Evolutionary conservation across 805 yeast genomes (phyloP).

Genomic region (Lipomyces yamadae): DNA sequence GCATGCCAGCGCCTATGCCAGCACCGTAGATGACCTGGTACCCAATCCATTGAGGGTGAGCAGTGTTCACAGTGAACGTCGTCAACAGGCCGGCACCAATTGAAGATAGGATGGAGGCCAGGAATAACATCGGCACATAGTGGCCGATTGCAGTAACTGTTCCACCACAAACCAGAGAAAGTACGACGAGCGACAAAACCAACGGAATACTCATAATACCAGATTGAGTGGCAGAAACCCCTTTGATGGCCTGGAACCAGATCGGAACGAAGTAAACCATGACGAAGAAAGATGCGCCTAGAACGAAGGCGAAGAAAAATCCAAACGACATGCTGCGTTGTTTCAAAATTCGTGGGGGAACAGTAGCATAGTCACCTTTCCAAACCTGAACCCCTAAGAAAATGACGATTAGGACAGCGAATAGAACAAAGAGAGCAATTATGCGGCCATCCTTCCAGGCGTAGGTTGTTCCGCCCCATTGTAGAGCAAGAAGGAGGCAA

Average conservation of each 20-base stretch:
- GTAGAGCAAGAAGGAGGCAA: slow-evolving; percentile 47
- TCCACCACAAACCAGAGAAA: slow-evolving; percentile 53
- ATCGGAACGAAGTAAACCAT: slow-evolving; percentile 55
- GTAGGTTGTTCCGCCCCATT: slow-evolving; percentile 22
- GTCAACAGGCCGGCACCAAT: slow-evolving; percentile 54
- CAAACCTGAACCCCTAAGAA: slow-evolving; percentile 59
- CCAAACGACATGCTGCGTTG: slow-evolving; percentile 47
- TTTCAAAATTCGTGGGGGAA: slow-evolving; percentile 55
- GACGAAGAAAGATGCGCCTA: slow-evolving; percentile 56
- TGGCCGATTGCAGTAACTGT: slow-evolving; percentile 50
- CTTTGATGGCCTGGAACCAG: slow-evolving; percentile 55
- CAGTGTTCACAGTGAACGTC: slow-evolving; percentile 51
- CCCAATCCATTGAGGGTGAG: slow-evolving; percentile 50
- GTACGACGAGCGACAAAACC: slow-evolving; percentile 51
- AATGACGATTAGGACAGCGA: slow-evolving; percentile 49
- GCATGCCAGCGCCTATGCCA: slow-evolving; percentile 50
- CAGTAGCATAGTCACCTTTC: slow-evolving; percentile 56
- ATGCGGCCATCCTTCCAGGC: slow-evolving; percentile 17
- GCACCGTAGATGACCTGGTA: slow-evolving; percentile 55
- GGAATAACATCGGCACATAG: slow-evolving; percentile 50
- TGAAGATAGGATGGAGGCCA: slow-evolving; percentile 48
- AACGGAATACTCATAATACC: slow-evolving; percentile 52
- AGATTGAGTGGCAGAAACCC: slow-evolving; percentile 48
- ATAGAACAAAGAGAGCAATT: slow-evolving; percentile 42
- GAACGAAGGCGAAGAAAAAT: slow-evolving; percentile 50